Conservation (phyloP, 2,329 filamentous ascomycete genomes). For the Cladosporium velox region DNA sequence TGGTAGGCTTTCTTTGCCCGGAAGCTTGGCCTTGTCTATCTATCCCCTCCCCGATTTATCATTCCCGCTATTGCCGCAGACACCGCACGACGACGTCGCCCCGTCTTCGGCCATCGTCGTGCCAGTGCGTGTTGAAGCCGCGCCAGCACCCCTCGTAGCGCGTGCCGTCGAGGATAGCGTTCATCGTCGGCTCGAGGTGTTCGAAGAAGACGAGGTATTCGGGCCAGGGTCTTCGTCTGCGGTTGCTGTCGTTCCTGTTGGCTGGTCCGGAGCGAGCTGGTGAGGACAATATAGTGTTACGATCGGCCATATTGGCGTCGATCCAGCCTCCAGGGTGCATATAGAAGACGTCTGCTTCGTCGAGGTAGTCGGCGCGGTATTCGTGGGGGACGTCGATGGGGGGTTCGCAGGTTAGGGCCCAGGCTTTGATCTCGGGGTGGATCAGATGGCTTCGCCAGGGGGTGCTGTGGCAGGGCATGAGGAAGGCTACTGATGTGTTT, state of each 20-base stretch:
- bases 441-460: slow-evolving; percentile 90
- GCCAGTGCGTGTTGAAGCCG: slow-evolving; percentile 62
- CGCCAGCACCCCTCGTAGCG: slow-evolving; percentile 61
- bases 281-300: slow-evolving; percentile 26
- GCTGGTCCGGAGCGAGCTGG: background rate
- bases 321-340: slow-evolving; percentile 55
- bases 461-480: slow-evolving; percentile 95
- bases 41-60: background rate
- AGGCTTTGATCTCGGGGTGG: slow-evolving; percentile 71
- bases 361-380: slow-evolving; percentile 70
- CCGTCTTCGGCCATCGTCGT: slow-evolving; percentile 61
- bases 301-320: slow-evolving; percentile 42
- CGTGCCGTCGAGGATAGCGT: slow-evolving; percentile 44
- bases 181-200: slow-evolving; percentile 56
- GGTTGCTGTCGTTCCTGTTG: background rate
- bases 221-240: slow-evolving; percentile 42
- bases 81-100: slow-evolving; percentile 66
- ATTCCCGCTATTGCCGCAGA: slow-evolving; percentile 9
- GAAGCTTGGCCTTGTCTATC: background rate
- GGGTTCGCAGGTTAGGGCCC: slow-evolving; percentile 88
- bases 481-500: slow-evolving; percentile 66
- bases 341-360: slow-evolving; percentile 93
- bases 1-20: background rate
- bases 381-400: slow-evolving; percentile 67
- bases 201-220: slow-evolving; percentile 57